A percentile compares a stretch with the other conserved stretches of the same genome.
phyloP scores from a whole-genome alignment of 2,329 filamentous ascomycete genomes.

The Aphanocladium album region DNA sequence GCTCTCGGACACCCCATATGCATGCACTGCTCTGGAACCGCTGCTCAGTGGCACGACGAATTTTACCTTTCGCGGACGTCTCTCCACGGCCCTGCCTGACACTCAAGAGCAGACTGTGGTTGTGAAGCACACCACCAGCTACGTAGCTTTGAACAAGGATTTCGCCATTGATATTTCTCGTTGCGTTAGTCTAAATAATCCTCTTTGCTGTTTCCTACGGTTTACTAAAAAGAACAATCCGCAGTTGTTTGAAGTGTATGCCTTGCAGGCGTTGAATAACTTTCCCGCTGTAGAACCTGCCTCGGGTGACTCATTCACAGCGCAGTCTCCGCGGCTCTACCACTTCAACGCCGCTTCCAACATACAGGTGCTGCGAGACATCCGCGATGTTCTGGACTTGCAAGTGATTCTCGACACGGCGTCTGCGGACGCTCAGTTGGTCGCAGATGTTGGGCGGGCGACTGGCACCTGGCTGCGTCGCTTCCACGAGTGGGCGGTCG shows the following conservation, averaged over 20 bases:
- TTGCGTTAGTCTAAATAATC: neutral
- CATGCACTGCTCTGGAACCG: neutral
- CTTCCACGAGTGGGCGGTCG: constrained; percentile 2
- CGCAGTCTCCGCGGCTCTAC: neutral
- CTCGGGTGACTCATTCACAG: neutral
- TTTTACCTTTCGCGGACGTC: neutral
- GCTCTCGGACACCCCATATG: neutral
- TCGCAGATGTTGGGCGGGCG: neutral
- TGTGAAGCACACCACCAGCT: neutral
- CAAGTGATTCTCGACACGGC: neutral
- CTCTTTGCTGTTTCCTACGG: no score
- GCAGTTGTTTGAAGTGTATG: neutral
- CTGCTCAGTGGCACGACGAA: neutral
- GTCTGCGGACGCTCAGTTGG: neutral
- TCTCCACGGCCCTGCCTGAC: neutral
- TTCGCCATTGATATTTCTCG: neutral
- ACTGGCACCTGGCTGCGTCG: neutral
- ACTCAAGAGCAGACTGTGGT: neutral
- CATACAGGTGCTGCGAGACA: neutral
- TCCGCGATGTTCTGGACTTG: neutral
- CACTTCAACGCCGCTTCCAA: neutral
- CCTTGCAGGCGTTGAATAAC: neutral
- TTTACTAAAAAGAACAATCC: neutral
- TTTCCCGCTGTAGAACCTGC: neutral
- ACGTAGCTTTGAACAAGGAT: neutral